Evolutionary conservation across 306 rosid species (phyloP), one percentile per base, ranked within the genome.

Genomic region (Prunus armeniaca): DNA sequence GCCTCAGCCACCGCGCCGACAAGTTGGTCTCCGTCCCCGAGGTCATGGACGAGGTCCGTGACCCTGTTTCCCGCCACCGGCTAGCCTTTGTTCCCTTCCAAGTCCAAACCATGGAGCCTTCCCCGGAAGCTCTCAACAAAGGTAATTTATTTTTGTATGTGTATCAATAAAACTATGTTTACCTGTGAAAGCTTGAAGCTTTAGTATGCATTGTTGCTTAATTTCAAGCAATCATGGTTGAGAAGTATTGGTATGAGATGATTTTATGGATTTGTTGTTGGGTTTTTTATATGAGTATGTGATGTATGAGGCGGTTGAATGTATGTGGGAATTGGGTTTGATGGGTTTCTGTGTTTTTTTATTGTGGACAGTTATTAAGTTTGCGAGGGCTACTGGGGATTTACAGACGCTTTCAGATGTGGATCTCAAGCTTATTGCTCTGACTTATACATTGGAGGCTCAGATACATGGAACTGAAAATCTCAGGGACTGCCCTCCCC

Each of bases 341-440:
- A 72, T 43, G n/a, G 22, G 77, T 12, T 73, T 9, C 24, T 24
- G 56, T 58, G 56, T 82, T 64, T 15, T 4, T 63, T 7, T 28
- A 2, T 28, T 28, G 2, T 2, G 77, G 71, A 70, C 38, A 91
- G 97, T 93, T 82, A 47, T 87, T 69, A 93, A 89, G 83, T 93
- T 93, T 83, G 91, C 98, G 11, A 89, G 87, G 87, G 93, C 89
- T 11, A 93, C 98, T 6, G 98, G 98, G 76, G 98, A 93, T 76
- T 83, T 91, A 17, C 97, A 91, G 88, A 93, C 96, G n/a, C 91
- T 93, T 9, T 93, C 98, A 0, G 97, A 91, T 73, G 97, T 93
- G 82, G 98, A 91, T 86, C 72, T 91, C 68, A 91, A 89, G 80
- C 93, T 93, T 54, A 82, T 91, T 55, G 98, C 98, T 57, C 76